Evolutionary conservation across 305 asterid genomes (phyloP).

Genomic region (Fraxinus nigra): DNA sequence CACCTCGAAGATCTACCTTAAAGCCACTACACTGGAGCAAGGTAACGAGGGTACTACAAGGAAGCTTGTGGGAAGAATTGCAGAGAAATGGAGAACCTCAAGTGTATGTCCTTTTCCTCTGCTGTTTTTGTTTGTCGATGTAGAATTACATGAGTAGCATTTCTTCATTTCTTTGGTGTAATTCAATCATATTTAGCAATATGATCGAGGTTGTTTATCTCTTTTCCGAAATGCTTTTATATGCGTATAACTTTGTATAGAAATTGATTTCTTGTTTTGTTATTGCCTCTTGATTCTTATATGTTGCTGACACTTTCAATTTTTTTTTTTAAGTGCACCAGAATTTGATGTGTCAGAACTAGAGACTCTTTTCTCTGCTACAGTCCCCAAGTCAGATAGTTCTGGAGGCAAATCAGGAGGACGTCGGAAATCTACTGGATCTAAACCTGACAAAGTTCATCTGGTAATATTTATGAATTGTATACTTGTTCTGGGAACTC

Average conservation of each 20-base stretch:
- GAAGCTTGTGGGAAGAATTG: constrained; percentile 99
- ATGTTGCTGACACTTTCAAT: constrained; percentile 24
- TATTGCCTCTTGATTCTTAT: constrained; percentile 17
- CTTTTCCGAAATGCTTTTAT: not conserved
- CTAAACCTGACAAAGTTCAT: constrained; percentile 80
- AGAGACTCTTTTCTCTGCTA: constrained; percentile 23
- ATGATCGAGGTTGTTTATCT: not conserved
- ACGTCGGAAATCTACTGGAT: constrained; percentile 82
- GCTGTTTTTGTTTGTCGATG: constrained; percentile 1
- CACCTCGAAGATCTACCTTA: constrained; percentile 70
- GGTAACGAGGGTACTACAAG: constrained; percentile 93
- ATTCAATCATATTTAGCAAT: not conserved
- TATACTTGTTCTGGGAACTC: not conserved
- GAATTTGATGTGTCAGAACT: constrained; percentile 81
- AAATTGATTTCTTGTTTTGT: not conserved
- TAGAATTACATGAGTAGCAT: not conserved
- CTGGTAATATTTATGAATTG: constrained; percentile 55
- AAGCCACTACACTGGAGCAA: constrained; percentile 99
- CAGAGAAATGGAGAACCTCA: constrained; percentile 90
- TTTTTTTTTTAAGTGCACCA: constrained; percentile 52
- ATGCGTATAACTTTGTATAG: not conserved
- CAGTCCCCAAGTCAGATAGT: constrained; percentile 68
- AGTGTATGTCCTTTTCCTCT: constrained; percentile 55
- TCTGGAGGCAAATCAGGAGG: constrained; percentile 74
- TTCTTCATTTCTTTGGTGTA: not conserved